Conservation (phyloP, 768 basidiomycete species). For the Rhodotorula graminis region DNA sequence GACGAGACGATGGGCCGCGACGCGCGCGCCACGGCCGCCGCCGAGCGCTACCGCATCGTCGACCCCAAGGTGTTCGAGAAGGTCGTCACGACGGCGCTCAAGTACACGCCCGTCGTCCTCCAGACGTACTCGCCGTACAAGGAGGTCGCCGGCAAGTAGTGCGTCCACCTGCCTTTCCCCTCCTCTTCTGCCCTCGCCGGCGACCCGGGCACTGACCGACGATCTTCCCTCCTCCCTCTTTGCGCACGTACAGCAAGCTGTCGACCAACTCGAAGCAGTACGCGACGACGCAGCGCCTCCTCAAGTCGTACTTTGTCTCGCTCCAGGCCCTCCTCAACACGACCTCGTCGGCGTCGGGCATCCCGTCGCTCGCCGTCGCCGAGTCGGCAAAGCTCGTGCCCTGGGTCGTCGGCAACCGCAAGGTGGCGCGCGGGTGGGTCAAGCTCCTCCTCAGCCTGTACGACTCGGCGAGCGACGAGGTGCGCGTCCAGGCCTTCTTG, state of each 20-base stretch:
- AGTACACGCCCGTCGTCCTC: constrained; percentile 84
- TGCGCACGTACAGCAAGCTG: constrained; percentile 61
- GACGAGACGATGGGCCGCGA: constrained; percentile 52
- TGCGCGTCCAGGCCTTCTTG: constrained; percentile 79
- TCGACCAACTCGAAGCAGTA: constrained; percentile 75
- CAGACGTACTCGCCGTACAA: constrained; percentile 84
- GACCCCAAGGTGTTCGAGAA: constrained; percentile 87
- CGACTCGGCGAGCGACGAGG: constrained; percentile 63
- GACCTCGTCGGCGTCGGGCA: constrained; percentile 51
- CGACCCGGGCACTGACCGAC: too few species aligned
- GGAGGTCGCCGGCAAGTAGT: constrained; percentile 81
- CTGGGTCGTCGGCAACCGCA: constrained; percentile 76
- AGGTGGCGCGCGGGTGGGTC: constrained; percentile 76
- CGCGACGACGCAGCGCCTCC: constrained; percentile 76
- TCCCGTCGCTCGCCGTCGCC: constrained; percentile 60
- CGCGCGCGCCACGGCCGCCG: constrained; percentile 18
- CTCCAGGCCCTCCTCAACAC: constrained; percentile 72
- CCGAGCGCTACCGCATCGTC: constrained; percentile 73
- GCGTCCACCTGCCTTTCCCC: constrained; percentile 42
- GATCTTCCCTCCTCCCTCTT: background rate
- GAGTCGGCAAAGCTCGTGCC: constrained; percentile 88
- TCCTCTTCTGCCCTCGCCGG: background rate
- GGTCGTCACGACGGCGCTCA: constrained; percentile 74
- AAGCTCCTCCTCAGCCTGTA: constrained; percentile 50
- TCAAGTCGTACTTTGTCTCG: constrained; percentile 85